Base-by-base conservation (phyloP, 2,329 filamentous ascomycete genomes). In the Fusarium bulbicola region DNA sequence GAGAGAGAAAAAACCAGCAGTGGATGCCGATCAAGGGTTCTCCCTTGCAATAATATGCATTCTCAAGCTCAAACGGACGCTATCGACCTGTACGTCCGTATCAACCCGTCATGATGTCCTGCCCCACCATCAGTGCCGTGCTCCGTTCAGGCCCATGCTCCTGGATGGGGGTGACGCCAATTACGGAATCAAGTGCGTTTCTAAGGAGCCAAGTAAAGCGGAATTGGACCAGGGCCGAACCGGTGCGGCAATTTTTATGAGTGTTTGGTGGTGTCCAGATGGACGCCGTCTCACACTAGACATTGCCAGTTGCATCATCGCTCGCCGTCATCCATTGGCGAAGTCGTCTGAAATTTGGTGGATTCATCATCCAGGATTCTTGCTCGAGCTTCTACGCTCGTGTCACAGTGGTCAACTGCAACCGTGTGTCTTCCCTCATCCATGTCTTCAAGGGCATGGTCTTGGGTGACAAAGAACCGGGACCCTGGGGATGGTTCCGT, bases 221-320 rank as follows among this genome's bases (percentile, higher is more conserved):
- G 67, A 36, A 69, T 42, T 50, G 37, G 47, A 58, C 63, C 49
- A 65, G 50, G 59, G 30, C 54, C 36, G 52, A 68, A 53, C 47
- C 28, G 42, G 61, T 77, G 76, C 73, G 74, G 73, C 61, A 77
- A 77, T 76, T 77, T 75, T 46, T 28, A 68, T 50, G 59, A 45
- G 53, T 24, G 37, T 56, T 40, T 46, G 37, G 40, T 66, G 53
- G 47, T 47, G 70, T 59, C 47, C 46, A 30, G 40, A 40, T 56
- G 39, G 37, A 52, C 52, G 39, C 65, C 43, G 37, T 49, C 49
- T 56, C 43, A 50, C 60, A 52, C 63, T 70, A 52, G 43, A 15
- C n/a, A 72, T 72, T 52, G 30, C 40, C 58, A 47, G 42, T 52
- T 26, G 59, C 63, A 68, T 74, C 67, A 74, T 64, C 36, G n/a